phyloP scores from a whole-genome alignment of 371 early-diverging fungal genomes.

The Umbelopsis sp. region DNA sequence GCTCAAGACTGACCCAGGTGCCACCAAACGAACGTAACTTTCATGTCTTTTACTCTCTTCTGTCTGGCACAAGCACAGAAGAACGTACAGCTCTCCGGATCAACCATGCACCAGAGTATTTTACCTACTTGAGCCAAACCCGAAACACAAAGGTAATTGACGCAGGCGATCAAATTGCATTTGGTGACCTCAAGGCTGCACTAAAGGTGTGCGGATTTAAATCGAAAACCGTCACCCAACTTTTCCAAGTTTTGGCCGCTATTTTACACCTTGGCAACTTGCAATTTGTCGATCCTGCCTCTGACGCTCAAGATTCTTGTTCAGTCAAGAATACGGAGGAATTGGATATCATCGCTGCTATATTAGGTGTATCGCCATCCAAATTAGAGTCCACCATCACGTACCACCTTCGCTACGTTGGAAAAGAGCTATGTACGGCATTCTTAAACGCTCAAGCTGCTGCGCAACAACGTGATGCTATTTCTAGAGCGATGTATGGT shows the following conservation, averaged over 20 bases:
- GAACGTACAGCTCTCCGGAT: slow-evolving; percentile 51
- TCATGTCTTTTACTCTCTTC: slow-evolving; percentile 88
- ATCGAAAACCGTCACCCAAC: slow-evolving; percentile 66
- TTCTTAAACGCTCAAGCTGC: slow-evolving; percentile 65
- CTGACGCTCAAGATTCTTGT: slow-evolving; percentile 59
- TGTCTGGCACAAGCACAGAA: slow-evolving; percentile 54
- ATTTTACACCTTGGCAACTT: slow-evolving; percentile 83
- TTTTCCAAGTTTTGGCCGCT: slow-evolving; percentile 74
- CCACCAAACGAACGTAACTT: slow-evolving; percentile 76
- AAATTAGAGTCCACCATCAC: slow-evolving; percentile 66
- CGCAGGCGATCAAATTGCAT: slow-evolving; percentile 46
- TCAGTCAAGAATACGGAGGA: slow-evolving; percentile 65
- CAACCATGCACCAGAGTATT: slow-evolving; percentile 45
- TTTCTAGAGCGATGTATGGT: slow-evolving; percentile 44
- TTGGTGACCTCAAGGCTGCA: slow-evolving; percentile 71
- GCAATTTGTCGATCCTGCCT: slow-evolving; percentile 59
- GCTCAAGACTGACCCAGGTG: slow-evolving; percentile 67
- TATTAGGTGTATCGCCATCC: slow-evolving; percentile 77
- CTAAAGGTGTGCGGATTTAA: slow-evolving; percentile 81
- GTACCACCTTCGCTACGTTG: slow-evolving; percentile 47
- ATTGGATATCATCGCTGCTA: slow-evolving; percentile 74
- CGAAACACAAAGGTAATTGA: slow-evolving; percentile 32
- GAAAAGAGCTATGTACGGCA: slow-evolving; percentile 64
- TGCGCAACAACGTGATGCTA: slow-evolving; percentile 43
- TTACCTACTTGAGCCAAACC: slow-evolving; percentile 43